Evolutionary conservation across 345 rosid species (phyloP).

Genomic region (Eucalyptus globulus): DNA sequence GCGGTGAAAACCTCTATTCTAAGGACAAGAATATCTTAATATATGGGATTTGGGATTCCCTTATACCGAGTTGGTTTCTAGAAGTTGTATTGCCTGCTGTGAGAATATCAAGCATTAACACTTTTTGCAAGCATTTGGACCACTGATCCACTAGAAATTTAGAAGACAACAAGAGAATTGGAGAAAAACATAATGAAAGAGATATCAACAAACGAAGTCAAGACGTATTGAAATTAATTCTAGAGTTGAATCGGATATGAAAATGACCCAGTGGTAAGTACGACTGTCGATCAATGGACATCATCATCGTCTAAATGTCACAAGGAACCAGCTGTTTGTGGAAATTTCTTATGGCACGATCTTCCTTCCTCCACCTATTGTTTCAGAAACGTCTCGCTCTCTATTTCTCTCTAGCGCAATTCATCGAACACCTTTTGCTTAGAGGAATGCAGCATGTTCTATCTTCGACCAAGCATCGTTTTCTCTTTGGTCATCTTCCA

Average conservation of each 20-base stretch:
- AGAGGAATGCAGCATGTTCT: fast-evolving
- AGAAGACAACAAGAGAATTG: neutral
- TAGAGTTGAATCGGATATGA: neutral
- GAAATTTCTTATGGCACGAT: neutral
- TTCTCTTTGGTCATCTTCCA: too few relatives aligned
- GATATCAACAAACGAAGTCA: fast-evolving
- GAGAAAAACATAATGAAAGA: neutral
- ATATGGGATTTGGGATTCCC: too few relatives aligned
- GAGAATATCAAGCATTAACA: too few relatives aligned
- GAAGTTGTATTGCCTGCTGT: too few relatives aligned
- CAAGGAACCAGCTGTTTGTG: fast-evolving
- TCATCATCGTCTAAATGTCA: too few relatives aligned
- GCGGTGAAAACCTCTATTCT: fast-evolving
- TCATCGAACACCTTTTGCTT: neutral
- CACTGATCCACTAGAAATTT: neutral
- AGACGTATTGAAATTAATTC: fast-evolving
- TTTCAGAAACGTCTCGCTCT: too few relatives aligned
- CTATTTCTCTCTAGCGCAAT: too few relatives aligned
- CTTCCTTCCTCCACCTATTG: neutral
- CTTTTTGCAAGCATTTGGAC: too few relatives aligned
- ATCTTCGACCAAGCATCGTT: neutral
- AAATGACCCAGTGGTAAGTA: neutral
- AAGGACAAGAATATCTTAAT: too few relatives aligned
- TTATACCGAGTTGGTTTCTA: too few relatives aligned
- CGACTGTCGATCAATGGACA: fast-evolving